Evolutionary conservation across 108 stramenopile species (phyloP).

Genomic region (Nannochloropsis salina): DNA sequence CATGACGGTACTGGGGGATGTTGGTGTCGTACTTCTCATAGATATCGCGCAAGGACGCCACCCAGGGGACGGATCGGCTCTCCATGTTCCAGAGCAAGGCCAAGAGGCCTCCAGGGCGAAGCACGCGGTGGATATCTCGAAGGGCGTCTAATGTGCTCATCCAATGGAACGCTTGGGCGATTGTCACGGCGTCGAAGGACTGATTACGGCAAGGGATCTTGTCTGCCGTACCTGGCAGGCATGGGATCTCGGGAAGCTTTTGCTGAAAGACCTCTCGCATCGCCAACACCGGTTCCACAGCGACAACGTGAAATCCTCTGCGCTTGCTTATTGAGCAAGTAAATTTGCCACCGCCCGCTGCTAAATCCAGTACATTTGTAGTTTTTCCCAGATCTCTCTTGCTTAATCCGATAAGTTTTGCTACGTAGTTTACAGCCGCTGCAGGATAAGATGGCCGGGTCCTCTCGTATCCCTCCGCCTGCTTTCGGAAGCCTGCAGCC

Average conservation of each 20-base stretch:
- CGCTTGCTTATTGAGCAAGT: background rate
- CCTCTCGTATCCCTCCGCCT: background rate
- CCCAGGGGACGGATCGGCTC: background rate
- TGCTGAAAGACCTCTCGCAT: background rate
- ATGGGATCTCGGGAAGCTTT: background rate
- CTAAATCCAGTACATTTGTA: background rate
- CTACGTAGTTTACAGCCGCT: background rate
- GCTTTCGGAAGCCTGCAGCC: background rate
- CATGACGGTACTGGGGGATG: background rate
- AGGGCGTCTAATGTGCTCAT: background rate
- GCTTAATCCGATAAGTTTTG: background rate
- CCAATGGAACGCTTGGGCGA: constrained; percentile 25
- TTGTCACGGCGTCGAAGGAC: background rate
- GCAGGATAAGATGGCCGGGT: background rate
- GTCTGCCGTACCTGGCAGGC: background rate
- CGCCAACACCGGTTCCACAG: background rate
- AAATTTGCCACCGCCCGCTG: background rate
- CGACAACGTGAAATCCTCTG: background rate
- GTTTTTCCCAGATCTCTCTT: background rate
- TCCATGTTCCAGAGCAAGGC: constrained; percentile 3
- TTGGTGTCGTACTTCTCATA: background rate
- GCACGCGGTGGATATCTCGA: constrained; percentile 11
- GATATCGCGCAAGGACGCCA: background rate
- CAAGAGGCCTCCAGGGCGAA: background rate
- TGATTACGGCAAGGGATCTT: background rate